Evolutionary conservation across 2,329 filamentous ascomycete genomes (phyloP), one percentile per base, ranked within the genome.

Genomic region (Talaromyces sp.): DNA sequence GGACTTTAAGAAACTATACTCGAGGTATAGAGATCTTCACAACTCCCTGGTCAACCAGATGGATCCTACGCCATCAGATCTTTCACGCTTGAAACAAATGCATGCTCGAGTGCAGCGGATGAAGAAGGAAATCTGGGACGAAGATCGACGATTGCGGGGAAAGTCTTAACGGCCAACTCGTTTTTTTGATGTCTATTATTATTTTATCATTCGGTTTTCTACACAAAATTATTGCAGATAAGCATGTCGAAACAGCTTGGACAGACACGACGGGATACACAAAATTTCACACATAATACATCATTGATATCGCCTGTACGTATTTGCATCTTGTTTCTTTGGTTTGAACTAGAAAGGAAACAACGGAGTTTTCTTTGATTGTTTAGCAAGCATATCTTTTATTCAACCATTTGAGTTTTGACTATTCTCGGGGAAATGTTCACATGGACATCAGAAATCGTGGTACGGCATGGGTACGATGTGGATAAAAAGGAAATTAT

Each of bases 1-100:
- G 64, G 73, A 72, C 58, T 89, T 89, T 74, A 86, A 87, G 71
- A 78, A 78, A 62, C 83, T 83, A 67, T 88, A 89, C 70, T 82
- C 83, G 41, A 82, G 81, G 64, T 89, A 89, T 70, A 81, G 82
- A 69, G 75, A 81, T 70, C 73, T 87, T 69, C 85, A 88, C 72
- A 82, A 83, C 43, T 72, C 76, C 61, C 70, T 83, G 67, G 73
- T 75, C 22, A 70, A 72, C 7, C 74, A 75, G 41, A 67, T 77
- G 37, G 75, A 80, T 63, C 78, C 82, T 3, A 80, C 83, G 9
- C 79, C 78, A 58, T 75, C 80, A 25, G 84, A 88, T 69, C 75
- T 86, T 66, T 80, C 83, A 50, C 79, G 81, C 65, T 71, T 89
- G 62, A 81, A 82, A 71, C 80, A 77, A 66, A 84, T 86, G 81